These are phyloP conservation scores for Ceratonia siliqua DNA, from an alignment of 306 rosid species.

Conservation along the genomic window DNA sequence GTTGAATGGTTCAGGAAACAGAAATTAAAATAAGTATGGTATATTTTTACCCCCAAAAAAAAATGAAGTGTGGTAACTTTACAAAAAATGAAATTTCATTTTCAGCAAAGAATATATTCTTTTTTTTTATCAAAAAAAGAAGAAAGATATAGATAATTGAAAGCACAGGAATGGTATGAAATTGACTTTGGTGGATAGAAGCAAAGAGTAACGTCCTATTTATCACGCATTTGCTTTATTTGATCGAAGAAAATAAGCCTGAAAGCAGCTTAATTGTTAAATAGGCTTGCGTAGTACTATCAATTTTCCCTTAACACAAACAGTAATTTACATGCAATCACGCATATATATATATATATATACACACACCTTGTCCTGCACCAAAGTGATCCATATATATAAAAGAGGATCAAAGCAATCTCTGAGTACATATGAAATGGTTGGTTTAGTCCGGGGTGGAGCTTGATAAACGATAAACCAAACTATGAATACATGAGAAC, in stretches of 20 bases:
- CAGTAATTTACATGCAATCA: constrained; percentile 3
- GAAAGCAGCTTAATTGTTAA: not conserved
- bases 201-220: not conserved
- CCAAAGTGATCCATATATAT: not conserved
- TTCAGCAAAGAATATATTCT: constrained; percentile 22
- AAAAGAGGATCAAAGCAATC: not conserved
- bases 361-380: not conserved
- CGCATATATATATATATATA: no score
- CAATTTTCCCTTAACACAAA: not conserved
- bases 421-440: not conserved
- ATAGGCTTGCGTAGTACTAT: not conserved
- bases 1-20: constrained; percentile 25
- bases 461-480: not conserved
- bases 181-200: constrained; percentile 18
- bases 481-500: constrained; percentile 12
- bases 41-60: constrained; percentile 7
- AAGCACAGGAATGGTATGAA: constrained; percentile 10
- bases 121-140: not conserved
- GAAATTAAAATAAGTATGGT: not conserved
- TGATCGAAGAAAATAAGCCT: constrained; percentile 20
- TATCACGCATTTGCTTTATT: constrained; percentile 10
- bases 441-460: not conserved
- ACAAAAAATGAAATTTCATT: constrained; percentile 19
- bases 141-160: not conserved
- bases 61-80: not conserved